Conservation (phyloP, 768 basidiomycete genomes). For the Cantharellus anzutake region DNA sequence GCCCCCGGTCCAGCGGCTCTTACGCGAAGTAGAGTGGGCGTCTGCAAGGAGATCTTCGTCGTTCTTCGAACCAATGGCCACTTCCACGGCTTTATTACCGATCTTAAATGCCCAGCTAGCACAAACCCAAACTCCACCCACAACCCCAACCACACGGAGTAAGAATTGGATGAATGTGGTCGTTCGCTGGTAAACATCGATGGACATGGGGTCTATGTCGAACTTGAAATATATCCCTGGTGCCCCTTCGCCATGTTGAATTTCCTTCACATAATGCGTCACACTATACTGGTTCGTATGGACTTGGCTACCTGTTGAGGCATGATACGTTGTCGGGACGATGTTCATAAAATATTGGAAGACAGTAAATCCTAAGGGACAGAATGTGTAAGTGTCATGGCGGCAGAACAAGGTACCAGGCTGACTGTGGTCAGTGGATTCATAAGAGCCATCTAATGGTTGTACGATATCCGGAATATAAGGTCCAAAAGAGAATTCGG, state of each 20-base stretch:
- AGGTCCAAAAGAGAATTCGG: conserved; percentile 92
- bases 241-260: conserved; percentile 57
- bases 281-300: conserved; percentile 83
- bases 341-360: conserved; percentile 93
- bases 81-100: conserved; percentile 42
- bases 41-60: conserved; percentile 41
- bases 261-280: conserved; percentile 67
- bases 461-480: conserved; percentile 91
- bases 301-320: conserved; percentile 43
- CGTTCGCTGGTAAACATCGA: conserved; percentile 79
- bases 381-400: conserved; percentile 7
- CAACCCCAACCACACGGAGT: conserved; percentile 68
- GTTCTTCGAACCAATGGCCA: conserved; percentile 30
- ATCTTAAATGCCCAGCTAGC: conserved; percentile 50
- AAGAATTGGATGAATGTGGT: conserved; percentile 63
- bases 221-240: conserved; percentile 99
- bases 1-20: not conserved
- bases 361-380: conserved; percentile 50
- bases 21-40: conserved; percentile 9
- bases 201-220: conserved; percentile 76
- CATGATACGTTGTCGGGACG: conserved; percentile 86
- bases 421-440: conserved; percentile 50
- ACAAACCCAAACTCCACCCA: conserved; percentile 83
- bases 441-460: conserved; percentile 81
- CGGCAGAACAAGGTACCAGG: conserved; percentile 7